phyloP scores from a whole-genome alignment of 2,329 filamentous ascomycete genomes.

The Phialocephala subalpina region DNA sequence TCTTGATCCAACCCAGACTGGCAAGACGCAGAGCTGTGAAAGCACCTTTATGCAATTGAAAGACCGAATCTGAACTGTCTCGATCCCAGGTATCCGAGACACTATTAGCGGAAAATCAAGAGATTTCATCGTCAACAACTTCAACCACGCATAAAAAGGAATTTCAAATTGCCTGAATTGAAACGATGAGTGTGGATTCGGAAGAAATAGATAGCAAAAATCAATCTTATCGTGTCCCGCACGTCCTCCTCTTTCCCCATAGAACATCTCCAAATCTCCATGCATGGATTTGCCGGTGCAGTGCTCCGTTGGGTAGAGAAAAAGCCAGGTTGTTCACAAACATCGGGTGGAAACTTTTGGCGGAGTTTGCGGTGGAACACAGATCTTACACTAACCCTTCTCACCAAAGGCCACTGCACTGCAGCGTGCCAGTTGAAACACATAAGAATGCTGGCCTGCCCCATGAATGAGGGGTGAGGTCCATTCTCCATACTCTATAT shows the following conservation, averaged over 20 bases:
- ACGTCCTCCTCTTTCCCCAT: conserved; percentile 2
- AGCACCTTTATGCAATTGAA: not conserved
- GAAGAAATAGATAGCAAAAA: conserved; percentile 3
- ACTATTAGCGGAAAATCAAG: not conserved
- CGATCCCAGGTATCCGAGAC: not conserved
- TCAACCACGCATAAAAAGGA: not conserved
- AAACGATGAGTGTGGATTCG: conserved; percentile 5
- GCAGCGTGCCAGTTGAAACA: conserved; percentile 10
- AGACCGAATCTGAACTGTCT: not conserved
- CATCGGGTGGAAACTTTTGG: conserved; percentile 21
- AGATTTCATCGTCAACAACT: not conserved
- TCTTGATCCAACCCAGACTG: not conserved
- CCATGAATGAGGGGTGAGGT: not conserved
- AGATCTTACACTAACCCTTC: conserved; percentile 24
- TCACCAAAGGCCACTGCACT: conserved; percentile 1
- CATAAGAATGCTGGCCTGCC: conserved; percentile 8
- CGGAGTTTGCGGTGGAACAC: conserved; percentile 25
- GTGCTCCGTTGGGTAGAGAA: not conserved
- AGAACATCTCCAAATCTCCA: not conserved
- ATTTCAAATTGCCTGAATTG: conserved; percentile 12
- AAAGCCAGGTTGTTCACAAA: conserved; percentile 26
- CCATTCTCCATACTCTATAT: not conserved
- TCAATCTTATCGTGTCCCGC: not conserved
- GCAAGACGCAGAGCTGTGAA: not conserved
- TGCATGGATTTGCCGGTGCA: not conserved